phyloP scores from a whole-genome alignment of 495 filamentous ascomycete genomes.

The Astrothelium subdiscretum region DNA sequence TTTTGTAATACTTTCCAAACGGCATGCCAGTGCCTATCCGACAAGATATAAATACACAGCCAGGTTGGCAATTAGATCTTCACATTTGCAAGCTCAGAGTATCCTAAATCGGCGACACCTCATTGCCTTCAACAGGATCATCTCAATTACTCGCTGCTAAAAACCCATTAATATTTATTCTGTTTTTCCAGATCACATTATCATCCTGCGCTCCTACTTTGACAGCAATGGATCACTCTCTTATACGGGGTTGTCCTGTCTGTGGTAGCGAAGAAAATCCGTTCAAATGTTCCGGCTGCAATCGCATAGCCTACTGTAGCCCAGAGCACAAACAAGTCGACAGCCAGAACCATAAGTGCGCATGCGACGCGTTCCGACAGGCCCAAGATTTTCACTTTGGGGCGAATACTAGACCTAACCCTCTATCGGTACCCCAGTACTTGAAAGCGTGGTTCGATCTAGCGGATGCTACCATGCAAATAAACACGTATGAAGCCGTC shows the following conservation, averaged over 20 bases:
- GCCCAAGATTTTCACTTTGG: neutral
- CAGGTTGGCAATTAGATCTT: too few species aligned
- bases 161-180: neutral
- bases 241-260: neutral
- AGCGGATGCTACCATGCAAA: slow-evolving; percentile 21
- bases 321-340: slow-evolving; percentile 33
- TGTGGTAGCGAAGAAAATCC: slow-evolving; percentile 18
- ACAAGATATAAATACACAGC: too few species aligned
- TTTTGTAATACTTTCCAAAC: too few species aligned
- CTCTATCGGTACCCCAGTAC: neutral
- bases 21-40: too few species aligned
- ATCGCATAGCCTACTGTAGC: slow-evolving; percentile 36
- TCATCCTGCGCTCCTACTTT: neutral
- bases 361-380: slow-evolving; percentile 27
- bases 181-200: neutral
- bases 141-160: too few species aligned
- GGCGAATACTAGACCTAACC: neutral
- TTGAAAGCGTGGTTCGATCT: slow-evolving; percentile 11
- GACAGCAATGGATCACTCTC: neutral
- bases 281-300: slow-evolving; percentile 33
- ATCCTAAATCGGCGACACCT: too few species aligned
- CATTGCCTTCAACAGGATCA: too few species aligned
- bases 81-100: too few species aligned
- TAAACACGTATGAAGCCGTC: slow-evolving; percentile 29
- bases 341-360: slow-evolving; percentile 29